Base-by-base conservation (phyloP, 345 rosid species). In the Salix brachista region DNA sequence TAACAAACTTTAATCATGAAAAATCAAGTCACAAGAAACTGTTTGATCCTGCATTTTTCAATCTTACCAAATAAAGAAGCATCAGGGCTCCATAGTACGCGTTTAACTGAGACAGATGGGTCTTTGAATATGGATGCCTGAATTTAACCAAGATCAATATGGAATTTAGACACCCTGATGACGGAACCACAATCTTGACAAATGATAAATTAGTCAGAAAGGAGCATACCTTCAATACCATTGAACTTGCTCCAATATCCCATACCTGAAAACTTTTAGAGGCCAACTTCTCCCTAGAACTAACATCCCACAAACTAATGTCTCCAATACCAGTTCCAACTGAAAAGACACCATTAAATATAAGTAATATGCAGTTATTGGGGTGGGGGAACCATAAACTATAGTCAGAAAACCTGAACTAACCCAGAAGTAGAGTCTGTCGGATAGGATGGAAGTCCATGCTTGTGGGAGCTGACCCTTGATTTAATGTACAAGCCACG, bases 381-480 rank as follows among this genome's bases (percentile, higher is more conserved):
- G 58, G 14, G 7, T n/a, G 42, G 34, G 36, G 36, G 36, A 4
- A 4, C 42, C 42, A 46, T 50, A 77, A 37, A 54, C 39, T 39
- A 11, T 30, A 12, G 50, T 26, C 54, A 54, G 56, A 36, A 79
- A 72, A 75, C 67, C 39, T 70, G 76, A 80, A 77, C 86, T 76
- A 61, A 86, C 89, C 85, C 32, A 86, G 80, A 74, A 86, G 89
- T 5, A 78, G 72, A 74, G 84, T 82, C 28, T 82, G 89, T 50
- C 74, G 84, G 56, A 41, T 2, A 65, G 87, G 89, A 80, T 86
- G 89, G 58, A 86, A 86, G 74, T 84, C 85, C 85, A 86, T 80
- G 85, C 84, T 84, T 48, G 87, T 86, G 32, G 85, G 75, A 75
- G 42, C 36, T 5, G 87, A 82, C 18, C 83, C 85, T 70, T 73